phyloP scores from a whole-genome alignment of 139 green algal species.

The Auxenochlorella protothecoides region DNA sequence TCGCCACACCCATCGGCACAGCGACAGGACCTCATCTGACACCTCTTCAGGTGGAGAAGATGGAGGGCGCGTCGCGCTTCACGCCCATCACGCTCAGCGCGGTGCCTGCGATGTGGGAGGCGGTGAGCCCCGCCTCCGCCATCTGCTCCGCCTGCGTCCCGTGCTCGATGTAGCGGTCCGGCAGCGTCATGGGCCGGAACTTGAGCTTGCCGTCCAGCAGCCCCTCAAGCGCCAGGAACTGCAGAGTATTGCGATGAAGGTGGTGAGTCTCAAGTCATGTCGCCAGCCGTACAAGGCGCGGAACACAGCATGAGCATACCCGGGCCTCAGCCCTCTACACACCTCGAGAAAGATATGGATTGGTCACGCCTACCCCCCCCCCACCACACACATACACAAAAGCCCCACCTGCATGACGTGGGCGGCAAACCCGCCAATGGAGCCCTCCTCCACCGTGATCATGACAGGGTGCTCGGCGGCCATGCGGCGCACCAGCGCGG shows the following conservation, averaged over 20 bases:
- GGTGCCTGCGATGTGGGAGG: conserved; percentile 79
- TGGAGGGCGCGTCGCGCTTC: neutral
- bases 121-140: conserved; percentile 74
- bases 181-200: conserved; percentile 90
- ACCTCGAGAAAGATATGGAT: neutral
- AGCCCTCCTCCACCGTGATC: conserved; percentile 94
- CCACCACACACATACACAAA: conserved; percentile 5
- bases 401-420: conserved; percentile 72
- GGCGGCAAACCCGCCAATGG: conserved; percentile 90
- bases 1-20: too few relatives aligned
- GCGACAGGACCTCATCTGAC: too few relatives aligned
- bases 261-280: neutral
- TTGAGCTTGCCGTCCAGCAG: conserved; percentile 87
- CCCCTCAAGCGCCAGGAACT: conserved; percentile 81
- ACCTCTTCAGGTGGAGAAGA: neutral
- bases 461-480: conserved; percentile 80
- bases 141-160: conserved; percentile 83
- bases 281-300: too few relatives aligned
- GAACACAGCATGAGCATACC: too few relatives aligned
- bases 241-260: conserved; percentile 3
- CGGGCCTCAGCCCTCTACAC: too few relatives aligned
- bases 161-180: conserved; percentile 90
- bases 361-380: too few relatives aligned
- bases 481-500: conserved; percentile 46
- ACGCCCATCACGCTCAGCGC: conserved; percentile 41